A percentile compares a stretch with the other conserved stretches of the same genome.
Conservation (phyloP, 2,329 filamentous ascomycete species). For the Aureobasidium leucospermi region DNA sequence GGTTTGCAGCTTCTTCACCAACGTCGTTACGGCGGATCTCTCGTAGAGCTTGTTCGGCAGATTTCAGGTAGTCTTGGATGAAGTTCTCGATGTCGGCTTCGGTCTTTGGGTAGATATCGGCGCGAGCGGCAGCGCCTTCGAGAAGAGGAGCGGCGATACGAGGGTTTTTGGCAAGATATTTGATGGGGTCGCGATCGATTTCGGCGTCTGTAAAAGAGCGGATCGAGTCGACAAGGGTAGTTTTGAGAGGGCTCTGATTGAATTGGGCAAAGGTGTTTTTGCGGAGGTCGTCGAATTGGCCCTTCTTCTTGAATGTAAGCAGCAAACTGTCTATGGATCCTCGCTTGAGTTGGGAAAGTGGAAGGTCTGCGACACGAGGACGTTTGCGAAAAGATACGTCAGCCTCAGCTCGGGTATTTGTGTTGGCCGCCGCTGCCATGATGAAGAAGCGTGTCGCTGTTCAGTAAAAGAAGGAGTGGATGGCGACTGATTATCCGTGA, state of each 20-base stretch:
- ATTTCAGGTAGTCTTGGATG: slow-evolving; percentile 55
- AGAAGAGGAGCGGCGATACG: slow-evolving; percentile 68
- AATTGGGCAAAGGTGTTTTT: slow-evolving; percentile 73
- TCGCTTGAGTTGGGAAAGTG: slow-evolving; percentile 64
- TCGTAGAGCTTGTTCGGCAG: slow-evolving; percentile 63
- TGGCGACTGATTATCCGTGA: too few species aligned
- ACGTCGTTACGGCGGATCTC: slow-evolving; percentile 61
- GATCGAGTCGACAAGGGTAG: slow-evolving; percentile 35
- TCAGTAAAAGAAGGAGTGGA: neutral
- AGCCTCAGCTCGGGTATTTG: slow-evolving; percentile 9
- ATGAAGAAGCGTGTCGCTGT: neutral
- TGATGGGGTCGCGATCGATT: slow-evolving; percentile 62
- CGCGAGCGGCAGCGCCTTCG: slow-evolving; percentile 70
- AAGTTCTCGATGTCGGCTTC: slow-evolving; percentile 60
- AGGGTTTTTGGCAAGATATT: slow-evolving; percentile 64
- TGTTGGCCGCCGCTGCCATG: slow-evolving; percentile 17
- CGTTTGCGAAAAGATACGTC: slow-evolving; percentile 42
- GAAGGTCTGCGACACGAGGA: slow-evolving; percentile 68
- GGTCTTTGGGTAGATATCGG: slow-evolving; percentile 66
- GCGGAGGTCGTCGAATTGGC: slow-evolving; percentile 69
- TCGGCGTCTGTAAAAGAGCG: slow-evolving; percentile 59
- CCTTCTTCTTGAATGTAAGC: slow-evolving; percentile 81
- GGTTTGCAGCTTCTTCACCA: slow-evolving; percentile 59
- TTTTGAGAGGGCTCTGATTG: slow-evolving; percentile 62
- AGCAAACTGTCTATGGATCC: slow-evolving; percentile 66